phyloP scores from a whole-genome alignment of 2,329 filamentous ascomycete species.

The Leptographium galeiforme region DNA sequence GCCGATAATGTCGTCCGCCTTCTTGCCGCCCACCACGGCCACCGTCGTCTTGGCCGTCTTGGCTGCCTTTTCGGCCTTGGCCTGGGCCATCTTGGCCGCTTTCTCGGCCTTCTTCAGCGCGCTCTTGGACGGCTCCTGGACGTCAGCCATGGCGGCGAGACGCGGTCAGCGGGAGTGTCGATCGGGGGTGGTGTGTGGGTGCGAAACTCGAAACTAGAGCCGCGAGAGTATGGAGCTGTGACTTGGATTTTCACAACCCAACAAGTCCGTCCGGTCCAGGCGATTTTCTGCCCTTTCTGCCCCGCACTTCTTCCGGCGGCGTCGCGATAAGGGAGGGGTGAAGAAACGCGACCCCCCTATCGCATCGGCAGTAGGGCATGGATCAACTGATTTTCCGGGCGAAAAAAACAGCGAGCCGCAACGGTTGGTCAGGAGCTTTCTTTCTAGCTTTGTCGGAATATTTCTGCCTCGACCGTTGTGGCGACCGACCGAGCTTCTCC shows the following conservation, averaged over 20 bases:
- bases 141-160: conserved; percentile 11
- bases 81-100: conserved; percentile 40
- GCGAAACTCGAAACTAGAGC: not conserved
- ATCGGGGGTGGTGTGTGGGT: too few relatives aligned
- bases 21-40: conserved; percentile 43
- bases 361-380: conserved; percentile 1
- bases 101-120: conserved; percentile 55
- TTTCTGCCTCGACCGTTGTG: conserved; percentile 2
- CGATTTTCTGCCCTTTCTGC: not conserved
- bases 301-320: conserved; percentile 6
- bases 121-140: conserved; percentile 41
- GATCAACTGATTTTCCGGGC: conserved; percentile 12
- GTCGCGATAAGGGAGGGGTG: conserved; percentile 2
- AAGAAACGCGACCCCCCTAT: not conserved
- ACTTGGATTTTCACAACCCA: not conserved
- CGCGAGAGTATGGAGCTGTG: too few relatives aligned
- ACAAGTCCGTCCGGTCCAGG: not conserved
- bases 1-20: conserved; percentile 61
- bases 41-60: conserved; percentile 39
- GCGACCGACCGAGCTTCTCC: not conserved
- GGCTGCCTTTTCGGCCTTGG: conserved; percentile 48
- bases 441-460: not conserved
- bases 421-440: not conserved
- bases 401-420: not conserved
- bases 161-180: not conserved